Evolutionary conservation across 495 filamentous ascomycete genomes (phyloP), one percentile per base, ranked within the genome.

Genomic region (Podospora australis): DNA sequence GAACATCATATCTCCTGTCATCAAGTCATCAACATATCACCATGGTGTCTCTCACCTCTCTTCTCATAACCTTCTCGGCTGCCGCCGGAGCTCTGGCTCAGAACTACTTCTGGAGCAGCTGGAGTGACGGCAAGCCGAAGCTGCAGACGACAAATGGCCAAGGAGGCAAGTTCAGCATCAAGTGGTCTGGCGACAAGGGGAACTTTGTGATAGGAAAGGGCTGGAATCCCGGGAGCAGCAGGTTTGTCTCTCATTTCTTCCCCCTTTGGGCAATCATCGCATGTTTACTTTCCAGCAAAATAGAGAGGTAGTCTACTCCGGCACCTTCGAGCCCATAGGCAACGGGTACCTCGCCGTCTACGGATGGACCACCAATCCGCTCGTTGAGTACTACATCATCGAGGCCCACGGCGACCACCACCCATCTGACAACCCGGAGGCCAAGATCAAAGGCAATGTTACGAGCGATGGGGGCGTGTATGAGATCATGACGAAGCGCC

Each of bases 141-240:
- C 75, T 78, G 2, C 68, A 63, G 34, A 82, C 81, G 58, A 72
- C 65, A 57, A 82, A 80, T 49, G 67, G 68, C 32, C 54, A 61
- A 21, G 68, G 57, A 7, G 75, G 78, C n/a, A 57, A 64, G 23
- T 83, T 81, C 63, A 63, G 59, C 32, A 72, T 81, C 5, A 68
- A 49, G n/a, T 82, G 78, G 78, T n/a, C n/a, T n/a, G 56, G 52
- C 16, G 67, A 72, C 52, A 63, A 58, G 26, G 74, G 72, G 29
- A 77, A 79, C 64, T 82, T 81, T 39, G 74, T 79, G 36, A 76
- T 68, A 11, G 80, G 80, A 38, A 81, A 80, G 65, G 79, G 79
- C 22, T 82, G 78, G 79, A 67, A 70, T 49, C 70, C 77, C 9
- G 78, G 78, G 9, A 55, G 11, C 17, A 46, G 46, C 19, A 45